Base-by-base conservation (phyloP, 495 filamentous ascomycete genomes). In the Penicillium robsamsonii region DNA sequence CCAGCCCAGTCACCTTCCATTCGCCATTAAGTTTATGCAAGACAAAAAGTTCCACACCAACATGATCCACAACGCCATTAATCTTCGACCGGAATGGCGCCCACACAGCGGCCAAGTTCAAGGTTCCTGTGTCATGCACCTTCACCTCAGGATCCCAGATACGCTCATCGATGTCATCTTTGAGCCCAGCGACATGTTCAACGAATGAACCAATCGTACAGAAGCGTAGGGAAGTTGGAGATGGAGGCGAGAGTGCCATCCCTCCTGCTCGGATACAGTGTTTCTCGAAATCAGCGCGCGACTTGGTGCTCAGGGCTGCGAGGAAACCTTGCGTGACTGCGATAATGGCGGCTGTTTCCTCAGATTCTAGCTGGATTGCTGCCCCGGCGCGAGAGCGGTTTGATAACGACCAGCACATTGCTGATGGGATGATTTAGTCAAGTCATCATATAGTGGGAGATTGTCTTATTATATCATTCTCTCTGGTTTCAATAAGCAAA, bases 1-100 rank as follows among this genome's bases (percentile, higher is more conserved):
- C 72, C 53, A 75, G 38, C 37, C 70, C 72, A 33, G 72, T 76
- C 13, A 76, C 64, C 59, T 74, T 76, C 74, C 72, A 75, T 48
- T 58, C 59, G 5, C 67, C 71, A 48, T 70, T 60, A 33, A 75
- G 24, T 30, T 70, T 75, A 63, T 76, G 70, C 25, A 75, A 51
- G 10, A 75, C 45, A 48, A 75, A 75, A 25, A 75, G 57, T 52
- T 74, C 70, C 10, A 75, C 70, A n/a, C 70, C 72, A 12, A 74
- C 70, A 61, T 75, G 72, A 37, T 76, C 63, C 51, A 76, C 64
- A 7, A 71, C 59, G 0, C 72, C 73, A 43, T 76, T 74, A 11
- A 75, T 56, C 56, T 72, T 74, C 31, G 69, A 64, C 45, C 70
- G 57, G 44, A 76, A 74, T 2, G 71, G 71, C 20, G 73, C 73